These are phyloP conservation scores for Neonectria magnoliae DNA, from an alignment of 2,329 filamentous ascomycete species.

Conservation along the genomic window DNA sequence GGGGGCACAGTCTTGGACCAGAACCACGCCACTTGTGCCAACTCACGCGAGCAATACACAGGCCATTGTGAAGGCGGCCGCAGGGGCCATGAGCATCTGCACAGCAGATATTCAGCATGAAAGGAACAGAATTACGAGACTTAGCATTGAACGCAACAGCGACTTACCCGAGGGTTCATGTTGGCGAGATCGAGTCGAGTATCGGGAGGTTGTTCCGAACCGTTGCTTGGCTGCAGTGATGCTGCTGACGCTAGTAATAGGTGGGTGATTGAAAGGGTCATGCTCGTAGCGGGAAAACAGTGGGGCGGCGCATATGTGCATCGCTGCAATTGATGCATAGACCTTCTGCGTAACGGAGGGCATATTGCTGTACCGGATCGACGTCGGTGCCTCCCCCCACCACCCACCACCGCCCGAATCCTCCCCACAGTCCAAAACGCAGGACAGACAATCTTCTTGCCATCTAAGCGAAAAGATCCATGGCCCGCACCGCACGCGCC, in stretches of 20 bases:
- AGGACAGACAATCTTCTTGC: not conserved
- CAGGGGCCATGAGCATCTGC: slow-evolving; percentile 59
- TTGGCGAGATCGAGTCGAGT: not conserved
- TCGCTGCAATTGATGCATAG: slow-evolving; percentile 43
- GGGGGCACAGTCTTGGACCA: not conserved
- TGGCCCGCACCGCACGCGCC: slow-evolving; percentile 34
- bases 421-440: slow-evolving; percentile 26
- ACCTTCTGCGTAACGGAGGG: slow-evolving; percentile 5
- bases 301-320: slow-evolving; percentile 29
- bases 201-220: not conserved
- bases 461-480: slow-evolving; percentile 28
- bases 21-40: slow-evolving; percentile 32
- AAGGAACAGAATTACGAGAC: not conserved
- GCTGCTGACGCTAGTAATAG: slow-evolving; percentile 1
- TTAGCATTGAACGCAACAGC: not conserved
- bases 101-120: slow-evolving; percentile 14
- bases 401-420: not conserved
- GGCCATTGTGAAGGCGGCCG: slow-evolving; percentile 65
- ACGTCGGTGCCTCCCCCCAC: not conserved
- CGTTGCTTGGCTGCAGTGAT: not conserved
- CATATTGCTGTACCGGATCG: slow-evolving; percentile 10
- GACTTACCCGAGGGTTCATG: slow-evolving; percentile 45
- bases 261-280: slow-evolving; percentile 7
- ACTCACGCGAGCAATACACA: slow-evolving; percentile 59
- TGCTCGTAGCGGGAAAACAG: slow-evolving; percentile 11